These are phyloP conservation scores for Hyphodiscus hymeniophilus DNA, from an alignment of 495 filamentous ascomycete species.

Conservation along the genomic window DNA sequence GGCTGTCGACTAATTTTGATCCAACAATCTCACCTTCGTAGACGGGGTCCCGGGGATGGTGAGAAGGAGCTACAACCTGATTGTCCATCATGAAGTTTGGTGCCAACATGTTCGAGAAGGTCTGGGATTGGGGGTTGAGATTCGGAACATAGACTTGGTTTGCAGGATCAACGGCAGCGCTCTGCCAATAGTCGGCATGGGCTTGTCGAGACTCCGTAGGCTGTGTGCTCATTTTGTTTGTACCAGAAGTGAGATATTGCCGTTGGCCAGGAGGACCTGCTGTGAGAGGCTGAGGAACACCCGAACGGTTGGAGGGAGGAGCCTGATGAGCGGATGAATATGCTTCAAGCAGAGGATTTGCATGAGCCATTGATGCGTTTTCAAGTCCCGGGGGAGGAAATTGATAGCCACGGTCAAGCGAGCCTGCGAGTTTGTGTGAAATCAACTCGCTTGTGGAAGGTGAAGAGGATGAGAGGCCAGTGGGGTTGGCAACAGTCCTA, in stretches of 20 bases:
- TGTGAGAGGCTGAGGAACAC: conserved; percentile 22
- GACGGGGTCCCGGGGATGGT: not conserved
- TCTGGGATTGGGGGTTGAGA: not conserved
- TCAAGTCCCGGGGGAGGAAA: conserved; percentile 17
- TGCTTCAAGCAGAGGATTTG: conserved; percentile 9
- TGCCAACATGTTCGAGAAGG: not conserved
- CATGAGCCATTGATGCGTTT: not conserved
- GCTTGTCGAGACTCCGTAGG: no score
- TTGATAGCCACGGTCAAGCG: conserved; percentile 9
- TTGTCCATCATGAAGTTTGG: not conserved
- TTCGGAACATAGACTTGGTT: not conserved
- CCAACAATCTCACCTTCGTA: not conserved
- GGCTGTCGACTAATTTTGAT: conserved; percentile 8
- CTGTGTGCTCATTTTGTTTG: no score
- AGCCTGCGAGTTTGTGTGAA: not conserved
- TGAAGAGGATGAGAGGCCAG: not conserved
- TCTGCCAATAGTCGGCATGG: not conserved
- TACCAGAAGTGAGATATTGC: conserved; percentile 2
- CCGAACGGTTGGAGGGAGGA: not conserved
- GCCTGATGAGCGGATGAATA: not conserved
- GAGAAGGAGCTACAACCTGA: not conserved
- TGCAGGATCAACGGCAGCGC: not conserved
- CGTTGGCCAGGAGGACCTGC: conserved; percentile 25
- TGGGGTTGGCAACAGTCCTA: not conserved
- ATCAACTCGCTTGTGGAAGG: not conserved